These are phyloP conservation scores for Pseudozyma hubeiensis DNA, from an alignment of 1,284 basidiomycete genomes.

Conservation along the genomic window DNA sequence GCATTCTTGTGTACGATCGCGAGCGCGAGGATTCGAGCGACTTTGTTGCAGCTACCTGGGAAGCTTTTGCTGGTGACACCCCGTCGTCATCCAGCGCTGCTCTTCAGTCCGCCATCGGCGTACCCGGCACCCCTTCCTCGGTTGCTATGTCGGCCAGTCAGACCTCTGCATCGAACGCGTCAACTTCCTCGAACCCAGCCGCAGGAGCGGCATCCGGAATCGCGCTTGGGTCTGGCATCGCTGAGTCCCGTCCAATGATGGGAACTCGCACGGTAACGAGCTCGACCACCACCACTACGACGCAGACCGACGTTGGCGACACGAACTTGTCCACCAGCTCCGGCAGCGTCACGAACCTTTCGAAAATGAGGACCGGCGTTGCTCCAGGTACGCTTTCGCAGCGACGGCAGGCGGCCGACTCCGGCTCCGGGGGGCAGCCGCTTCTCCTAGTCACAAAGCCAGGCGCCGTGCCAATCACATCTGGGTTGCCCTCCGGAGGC, in stretches of 20 bases:
- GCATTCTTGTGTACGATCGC: conserved; percentile 86
- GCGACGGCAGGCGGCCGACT: conserved; percentile 17
- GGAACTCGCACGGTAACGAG: conserved; percentile 36
- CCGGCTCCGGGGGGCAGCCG: conserved; percentile 18
- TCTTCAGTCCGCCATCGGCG: conserved; percentile 13
- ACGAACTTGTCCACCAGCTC: conserved; percentile 33
- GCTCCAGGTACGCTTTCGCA: conserved; percentile 33
- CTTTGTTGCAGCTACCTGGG: conserved; percentile 32
- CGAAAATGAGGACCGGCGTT: conserved; percentile 11
- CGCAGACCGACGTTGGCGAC: conserved; percentile 27
- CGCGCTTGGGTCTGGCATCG: conserved; percentile 11
- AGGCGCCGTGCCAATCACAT: conserved; percentile 38
- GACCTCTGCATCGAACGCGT: conserved; percentile 28
- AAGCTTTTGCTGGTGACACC: conserved; percentile 17
- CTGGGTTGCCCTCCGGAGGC: conserved; percentile 30
- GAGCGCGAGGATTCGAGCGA: conserved; percentile 82
- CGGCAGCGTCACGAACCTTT: conserved; percentile 28
- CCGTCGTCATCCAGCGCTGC: conserved; percentile 35
- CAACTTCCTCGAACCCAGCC: conserved; percentile 18
- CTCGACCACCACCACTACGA: conserved; percentile 43
- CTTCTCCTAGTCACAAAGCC: conserved; percentile 48
- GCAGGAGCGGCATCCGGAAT: background rate
- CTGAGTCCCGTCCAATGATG: conserved; percentile 30
- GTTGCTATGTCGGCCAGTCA: conserved; percentile 41
- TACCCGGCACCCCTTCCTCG: conserved; percentile 23